A percentile compares a stretch with the other conserved stretches of the same genome.
Evolutionary conservation across 202 grass and related monocot genomes (phyloP).

Genomic region (Eragrostis tef): DNA sequence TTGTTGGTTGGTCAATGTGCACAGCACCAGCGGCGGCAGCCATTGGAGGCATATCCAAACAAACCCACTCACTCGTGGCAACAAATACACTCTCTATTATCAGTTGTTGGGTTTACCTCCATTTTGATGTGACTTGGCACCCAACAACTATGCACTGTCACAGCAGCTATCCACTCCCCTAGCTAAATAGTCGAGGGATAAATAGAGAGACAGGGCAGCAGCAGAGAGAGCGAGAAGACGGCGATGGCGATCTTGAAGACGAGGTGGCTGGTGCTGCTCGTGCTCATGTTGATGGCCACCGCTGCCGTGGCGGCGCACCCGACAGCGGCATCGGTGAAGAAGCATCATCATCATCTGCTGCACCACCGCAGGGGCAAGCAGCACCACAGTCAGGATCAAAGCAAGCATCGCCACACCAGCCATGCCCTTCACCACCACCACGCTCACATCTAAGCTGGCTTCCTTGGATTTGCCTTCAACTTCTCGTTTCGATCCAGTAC

Average conservation of each 20-base stretch:
- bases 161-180: too few species aligned
- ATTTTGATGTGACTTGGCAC: background rate
- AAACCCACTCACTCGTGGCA: too few species aligned
- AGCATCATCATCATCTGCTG: background rate
- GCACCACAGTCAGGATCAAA: background rate
- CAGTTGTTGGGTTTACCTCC: background rate
- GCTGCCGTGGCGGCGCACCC: background rate
- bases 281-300: constrained; percentile 6
- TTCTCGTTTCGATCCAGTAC: too few species aligned
- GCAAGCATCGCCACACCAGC: background rate
- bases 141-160: background rate
- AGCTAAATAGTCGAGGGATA: too few species aligned
- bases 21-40: too few species aligned
- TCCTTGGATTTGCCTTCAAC: too few species aligned
- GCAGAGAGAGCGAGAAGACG: background rate
- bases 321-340: background rate
- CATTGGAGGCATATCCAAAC: too few species aligned
- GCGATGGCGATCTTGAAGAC: background rate
- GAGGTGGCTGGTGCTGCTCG: background rate
- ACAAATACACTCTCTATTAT: too few species aligned
- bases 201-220: background rate
- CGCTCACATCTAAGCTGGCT: too few species aligned
- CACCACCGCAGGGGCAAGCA: background rate
- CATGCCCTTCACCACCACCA: too few species aligned
- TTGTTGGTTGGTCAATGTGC: too few species aligned